A percentile compares a stretch with the other conserved stretches of the same genome.
Conservation (phyloP, 169 alveolate species). For the Amoebophrya sp. region DNA sequence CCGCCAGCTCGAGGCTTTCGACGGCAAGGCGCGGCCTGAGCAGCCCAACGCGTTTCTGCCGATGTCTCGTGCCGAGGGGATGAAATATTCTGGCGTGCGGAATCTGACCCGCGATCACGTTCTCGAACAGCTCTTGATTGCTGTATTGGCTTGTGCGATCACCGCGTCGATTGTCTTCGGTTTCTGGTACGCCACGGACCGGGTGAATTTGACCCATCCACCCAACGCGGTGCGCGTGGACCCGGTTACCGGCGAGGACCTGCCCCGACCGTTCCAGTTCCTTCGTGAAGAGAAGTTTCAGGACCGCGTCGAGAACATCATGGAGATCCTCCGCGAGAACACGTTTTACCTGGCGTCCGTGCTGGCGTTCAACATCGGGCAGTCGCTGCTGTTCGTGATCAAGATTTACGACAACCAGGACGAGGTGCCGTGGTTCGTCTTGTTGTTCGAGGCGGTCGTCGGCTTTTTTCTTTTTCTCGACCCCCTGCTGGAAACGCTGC, state of each 20-base stretch:
- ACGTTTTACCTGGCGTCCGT: neutral
- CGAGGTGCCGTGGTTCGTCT: neutral
- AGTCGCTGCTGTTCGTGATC: neutral
- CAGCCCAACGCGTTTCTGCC: neutral
- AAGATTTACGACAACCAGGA: neutral
- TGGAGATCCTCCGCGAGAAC: neutral
- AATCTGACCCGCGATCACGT: neutral
- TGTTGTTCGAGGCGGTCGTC: neutral
- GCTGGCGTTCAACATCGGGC: neutral
- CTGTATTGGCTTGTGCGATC: neutral
- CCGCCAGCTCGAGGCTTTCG: too few species aligned
- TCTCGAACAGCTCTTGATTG: neutral
- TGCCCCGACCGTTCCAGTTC: neutral
- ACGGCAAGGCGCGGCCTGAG: neutral
- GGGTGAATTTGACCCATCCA: neutral
- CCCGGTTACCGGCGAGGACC: neutral
- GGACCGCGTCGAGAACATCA: neutral
- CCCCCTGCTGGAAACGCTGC: neutral
- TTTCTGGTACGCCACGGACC: neutral
- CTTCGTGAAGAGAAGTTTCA: neutral
- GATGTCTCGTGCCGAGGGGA: neutral
- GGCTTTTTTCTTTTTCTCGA: neutral
- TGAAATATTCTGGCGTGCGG: neutral
- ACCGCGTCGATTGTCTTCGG: neutral
- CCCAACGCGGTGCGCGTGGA: neutral